Evolutionary conservation across 2,329 filamentous ascomycete genomes (phyloP).

Genomic region (Calonectria pseudoreteaudii): DNA sequence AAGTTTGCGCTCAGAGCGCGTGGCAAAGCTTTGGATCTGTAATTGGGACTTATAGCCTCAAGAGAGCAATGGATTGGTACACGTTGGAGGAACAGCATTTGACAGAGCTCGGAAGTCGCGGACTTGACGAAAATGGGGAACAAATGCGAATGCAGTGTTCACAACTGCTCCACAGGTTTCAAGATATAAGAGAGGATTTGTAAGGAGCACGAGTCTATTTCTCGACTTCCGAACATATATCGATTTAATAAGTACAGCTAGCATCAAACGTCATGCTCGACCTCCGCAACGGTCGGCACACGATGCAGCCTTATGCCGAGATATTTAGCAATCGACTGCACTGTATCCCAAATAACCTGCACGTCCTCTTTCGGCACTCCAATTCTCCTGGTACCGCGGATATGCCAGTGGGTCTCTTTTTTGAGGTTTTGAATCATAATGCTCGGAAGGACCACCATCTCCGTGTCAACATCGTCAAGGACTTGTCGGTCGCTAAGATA

Average conservation of each 20-base stretch:
- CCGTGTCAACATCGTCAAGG: not conserved
- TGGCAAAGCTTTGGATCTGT: slow-evolving; percentile 12
- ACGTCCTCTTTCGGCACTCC: not conserved
- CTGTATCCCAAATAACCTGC: not conserved
- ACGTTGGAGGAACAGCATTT: not conserved
- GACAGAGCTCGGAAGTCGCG: too few species aligned
- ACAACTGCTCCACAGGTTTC: not conserved
- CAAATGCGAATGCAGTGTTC: not conserved
- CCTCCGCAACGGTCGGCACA: not conserved
- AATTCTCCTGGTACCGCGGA: not conserved
- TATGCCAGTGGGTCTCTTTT: not conserved
- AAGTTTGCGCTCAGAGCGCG: not conserved
- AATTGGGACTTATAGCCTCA: not conserved
- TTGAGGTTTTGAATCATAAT: slow-evolving; percentile 4
- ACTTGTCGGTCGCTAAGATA: not conserved
- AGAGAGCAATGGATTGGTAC: slow-evolving; percentile 8
- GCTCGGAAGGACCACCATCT: not conserved
- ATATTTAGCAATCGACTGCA: not conserved
- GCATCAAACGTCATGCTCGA: not conserved
- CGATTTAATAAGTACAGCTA: not conserved
- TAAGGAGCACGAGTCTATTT: not conserved
- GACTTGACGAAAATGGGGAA: not conserved
- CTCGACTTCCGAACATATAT: not conserved
- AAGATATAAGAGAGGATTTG: not conserved
- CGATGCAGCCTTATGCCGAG: not conserved